Evolutionary conservation across 129 eudicot species (phyloP).

Genomic region (Glebionis coronaria): DNA sequence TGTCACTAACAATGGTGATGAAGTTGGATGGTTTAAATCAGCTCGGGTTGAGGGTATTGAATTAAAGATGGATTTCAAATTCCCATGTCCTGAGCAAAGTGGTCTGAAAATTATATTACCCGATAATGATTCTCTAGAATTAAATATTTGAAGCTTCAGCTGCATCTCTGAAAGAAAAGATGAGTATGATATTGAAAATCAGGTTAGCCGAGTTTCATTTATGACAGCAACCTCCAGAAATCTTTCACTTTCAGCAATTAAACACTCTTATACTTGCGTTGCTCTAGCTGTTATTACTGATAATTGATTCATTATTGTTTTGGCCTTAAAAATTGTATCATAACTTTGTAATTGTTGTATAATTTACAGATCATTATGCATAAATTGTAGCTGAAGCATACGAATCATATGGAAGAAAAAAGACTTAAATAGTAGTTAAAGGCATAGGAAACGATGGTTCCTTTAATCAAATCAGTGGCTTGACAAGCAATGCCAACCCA

Average conservation of each 20-base stretch:
- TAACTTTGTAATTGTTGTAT: neutral
- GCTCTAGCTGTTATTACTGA: neutral
- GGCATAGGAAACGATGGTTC: constrained; percentile 30
- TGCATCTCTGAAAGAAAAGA: no score
- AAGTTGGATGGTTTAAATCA: constrained; percentile 67
- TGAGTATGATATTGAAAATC: constrained; percentile 27
- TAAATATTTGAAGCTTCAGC: constrained; percentile 30
- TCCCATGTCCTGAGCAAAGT: no score
- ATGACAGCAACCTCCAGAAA: constrained; percentile 3
- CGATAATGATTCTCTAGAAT: constrained; percentile 25
- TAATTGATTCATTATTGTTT: constrained; percentile 9
- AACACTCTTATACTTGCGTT: constrained; percentile 18
- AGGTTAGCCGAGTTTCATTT: constrained; percentile 45
- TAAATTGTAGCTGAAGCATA: constrained; percentile 40
- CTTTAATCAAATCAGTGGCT: constrained; percentile 28
- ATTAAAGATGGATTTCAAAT: constrained; percentile 40
- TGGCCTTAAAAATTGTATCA: no score
- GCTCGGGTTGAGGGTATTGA: constrained; percentile 50
- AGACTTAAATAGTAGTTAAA: constrained; percentile 31
- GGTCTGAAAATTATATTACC: constrained; percentile 31
- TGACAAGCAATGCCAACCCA: constrained; percentile 24
- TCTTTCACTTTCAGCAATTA: constrained; percentile 9
- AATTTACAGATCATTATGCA: no score
- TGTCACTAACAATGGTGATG: constrained; percentile 48
- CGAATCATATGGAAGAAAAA: constrained; percentile 40